phyloP scores from a whole-genome alignment of 441 rosid genomes.

The Adansonia grandidieri region DNA sequence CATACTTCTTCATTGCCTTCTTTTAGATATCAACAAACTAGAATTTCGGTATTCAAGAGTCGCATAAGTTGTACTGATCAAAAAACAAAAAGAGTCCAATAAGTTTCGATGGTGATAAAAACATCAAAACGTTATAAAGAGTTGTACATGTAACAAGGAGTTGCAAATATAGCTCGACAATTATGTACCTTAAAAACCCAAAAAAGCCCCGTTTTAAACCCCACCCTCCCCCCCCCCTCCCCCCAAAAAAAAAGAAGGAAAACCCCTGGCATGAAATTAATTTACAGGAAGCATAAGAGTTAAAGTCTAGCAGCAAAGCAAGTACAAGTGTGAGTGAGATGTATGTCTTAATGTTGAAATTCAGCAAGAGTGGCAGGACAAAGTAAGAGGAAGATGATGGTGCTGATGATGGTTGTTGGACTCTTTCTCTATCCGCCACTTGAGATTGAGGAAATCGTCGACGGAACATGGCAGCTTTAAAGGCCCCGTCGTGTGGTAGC shows the following conservation, averaged over 20 bases:
- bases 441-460: too few species aligned
- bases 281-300: not conserved
- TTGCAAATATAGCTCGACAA: not conserved
- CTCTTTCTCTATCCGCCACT: too few species aligned
- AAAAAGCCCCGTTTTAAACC: not conserved
- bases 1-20: not conserved
- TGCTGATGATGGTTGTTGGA: too few species aligned
- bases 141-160: not conserved
- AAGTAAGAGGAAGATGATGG: too few species aligned
- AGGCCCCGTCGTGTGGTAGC: too few species aligned
- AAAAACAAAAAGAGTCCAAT: not conserved
- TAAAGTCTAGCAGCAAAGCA: not conserved
- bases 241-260: not conserved
- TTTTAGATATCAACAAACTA: not conserved
- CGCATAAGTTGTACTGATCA: too few species aligned
- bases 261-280: not conserved
- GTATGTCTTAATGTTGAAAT: not conserved
- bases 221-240: too few species aligned
- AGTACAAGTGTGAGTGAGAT: not conserved
- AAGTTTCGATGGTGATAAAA: not conserved
- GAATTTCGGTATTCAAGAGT: not conserved
- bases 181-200: not conserved
- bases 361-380: too few species aligned
- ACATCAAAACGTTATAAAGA: not conserved
- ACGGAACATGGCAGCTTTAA: too few species aligned